phyloP scores from a whole-genome alignment of 768 basidiomycete genomes.

The Suillus decipiens region DNA sequence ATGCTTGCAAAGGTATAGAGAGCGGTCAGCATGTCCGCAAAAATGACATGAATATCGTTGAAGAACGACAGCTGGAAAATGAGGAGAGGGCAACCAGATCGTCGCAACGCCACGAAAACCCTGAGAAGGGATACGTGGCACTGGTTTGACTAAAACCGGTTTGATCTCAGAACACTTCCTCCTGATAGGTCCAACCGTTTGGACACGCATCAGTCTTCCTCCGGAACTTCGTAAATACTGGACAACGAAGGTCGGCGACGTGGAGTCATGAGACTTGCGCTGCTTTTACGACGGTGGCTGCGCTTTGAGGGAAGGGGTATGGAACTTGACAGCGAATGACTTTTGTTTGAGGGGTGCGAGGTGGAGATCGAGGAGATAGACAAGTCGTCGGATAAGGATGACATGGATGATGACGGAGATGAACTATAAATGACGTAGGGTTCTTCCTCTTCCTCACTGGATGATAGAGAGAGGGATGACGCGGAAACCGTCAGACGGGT shows the following conservation, averaged over 20 bases:
- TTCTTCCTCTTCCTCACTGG: slow-evolving; percentile 30
- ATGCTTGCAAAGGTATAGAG: slow-evolving; percentile 8
- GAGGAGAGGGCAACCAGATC: background rate
- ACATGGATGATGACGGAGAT: slow-evolving; percentile 33
- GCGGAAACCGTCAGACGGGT: slow-evolving; percentile 5
- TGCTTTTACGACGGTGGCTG: slow-evolving; percentile 32
- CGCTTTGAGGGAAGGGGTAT: background rate
- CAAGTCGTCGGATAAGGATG: slow-evolving; percentile 33
- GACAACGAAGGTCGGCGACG: slow-evolving; percentile 33
- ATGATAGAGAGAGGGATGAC: slow-evolving; percentile 27
- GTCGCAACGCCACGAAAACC: background rate
- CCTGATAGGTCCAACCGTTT: slow-evolving; percentile 1
- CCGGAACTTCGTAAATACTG: slow-evolving; percentile 34
- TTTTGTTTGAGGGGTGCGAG: slow-evolving; percentile 22
- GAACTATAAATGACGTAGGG: slow-evolving; percentile 37
- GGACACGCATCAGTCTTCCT: slow-evolving; percentile 26
- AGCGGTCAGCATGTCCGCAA: slow-evolving; percentile 9
- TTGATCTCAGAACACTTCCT: slow-evolving; percentile 10
- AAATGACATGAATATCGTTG: background rate
- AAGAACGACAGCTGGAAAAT: background rate
- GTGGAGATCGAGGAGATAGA: slow-evolving; percentile 19
- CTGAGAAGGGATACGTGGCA: background rate
- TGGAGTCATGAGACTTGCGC: slow-evolving; percentile 34
- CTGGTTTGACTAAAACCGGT: slow-evolving; percentile 12
- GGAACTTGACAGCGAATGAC: slow-evolving; percentile 15